Base-by-base conservation (phyloP, 2,329 filamentous ascomycete species). In the Cercospora sp. region DNA sequence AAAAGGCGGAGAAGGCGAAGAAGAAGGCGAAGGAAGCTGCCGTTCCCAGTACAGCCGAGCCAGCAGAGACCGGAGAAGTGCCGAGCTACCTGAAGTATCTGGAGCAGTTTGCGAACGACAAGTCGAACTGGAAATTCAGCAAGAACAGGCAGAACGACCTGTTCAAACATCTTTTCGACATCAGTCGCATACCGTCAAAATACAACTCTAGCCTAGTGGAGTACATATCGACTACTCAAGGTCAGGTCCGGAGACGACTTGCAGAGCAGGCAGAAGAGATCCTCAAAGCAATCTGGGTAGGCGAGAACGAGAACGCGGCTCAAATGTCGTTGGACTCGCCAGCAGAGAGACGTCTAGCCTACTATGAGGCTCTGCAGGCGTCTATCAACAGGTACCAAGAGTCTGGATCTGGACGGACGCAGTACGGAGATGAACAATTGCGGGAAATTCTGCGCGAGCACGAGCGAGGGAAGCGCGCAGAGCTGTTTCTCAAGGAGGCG, bases 41-140 rank as follows among this genome's bases (percentile, higher is more conserved):
- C 42, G 9, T 61, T 8, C 9, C 8, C 33, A 28, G n/a, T 12
- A 26, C n/a, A 28, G 9, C 6, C 3, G 20, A 16, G 26, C 23
- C 48, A 55, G 13, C 48, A 55, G 33, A 3, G 23, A 53, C 23
- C 40, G 31, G 60, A 23, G 62, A 69, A 40, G 42, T 57, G 65
- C 84, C 87, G 58, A 86, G 89, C 13, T 90, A 93, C 67, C 84
- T 96, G 16, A 84, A 87, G 63, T 97, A 97, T 78, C 86, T 97
- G 55, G 85, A 85, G 58, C 88, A 90, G 77, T 97, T 93, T 85
- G 85, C 91, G 80, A 86, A 85, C 65, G 86, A 89, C 69, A 89
- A 89, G 67, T 83, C 85, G 9, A 84, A 84, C 73, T 98, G 94
- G 94, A 97, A 97, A 80, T 98, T 97, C 84, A 97, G 96, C 83